Evolutionary conservation across 495 filamentous ascomycete genomes (phyloP).

Genomic region (Lepidopterella palustris): DNA sequence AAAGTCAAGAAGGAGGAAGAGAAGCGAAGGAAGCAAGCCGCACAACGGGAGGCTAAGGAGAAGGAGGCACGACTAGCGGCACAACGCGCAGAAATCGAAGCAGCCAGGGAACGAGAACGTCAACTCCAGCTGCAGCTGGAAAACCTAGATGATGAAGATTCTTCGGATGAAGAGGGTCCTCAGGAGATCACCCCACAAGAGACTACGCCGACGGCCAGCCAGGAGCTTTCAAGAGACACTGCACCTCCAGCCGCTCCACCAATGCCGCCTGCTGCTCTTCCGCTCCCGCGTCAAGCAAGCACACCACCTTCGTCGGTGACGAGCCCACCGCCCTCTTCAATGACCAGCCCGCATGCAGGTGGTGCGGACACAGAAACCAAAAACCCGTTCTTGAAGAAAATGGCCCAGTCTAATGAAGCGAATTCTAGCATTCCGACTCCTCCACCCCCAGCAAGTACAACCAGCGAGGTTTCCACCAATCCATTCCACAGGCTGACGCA

Average conservation of each 20-base stretch:
- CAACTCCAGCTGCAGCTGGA: constrained; percentile 84
- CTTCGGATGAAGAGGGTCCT: constrained; percentile 80
- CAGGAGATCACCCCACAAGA: constrained; percentile 74
- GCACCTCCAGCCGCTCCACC: constrained; percentile 32
- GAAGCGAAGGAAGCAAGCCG: constrained; percentile 82
- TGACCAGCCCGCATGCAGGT: constrained; percentile 45
- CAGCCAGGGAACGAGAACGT: constrained; percentile 77
- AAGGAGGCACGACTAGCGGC: constrained; percentile 79
- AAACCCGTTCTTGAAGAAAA: constrained; percentile 64
- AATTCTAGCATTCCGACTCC: constrained; percentile 23
- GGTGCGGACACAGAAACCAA: constrained; percentile 40
- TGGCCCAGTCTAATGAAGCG: constrained; percentile 44
- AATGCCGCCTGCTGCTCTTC: constrained; percentile 27
- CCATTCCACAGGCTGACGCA: constrained; percentile 89
- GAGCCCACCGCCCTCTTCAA: constrained; percentile 28
- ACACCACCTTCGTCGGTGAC: constrained; percentile 30
- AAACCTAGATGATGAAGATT: constrained; percentile 69
- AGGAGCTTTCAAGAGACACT: constrained; percentile 43
- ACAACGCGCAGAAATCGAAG: constrained; percentile 88
- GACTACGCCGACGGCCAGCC: constrained; percentile 67
- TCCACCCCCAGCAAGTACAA: constrained; percentile 38
- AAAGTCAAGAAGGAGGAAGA: constrained; percentile 98
- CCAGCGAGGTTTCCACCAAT: constrained; percentile 62
- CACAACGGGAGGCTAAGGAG: constrained; percentile 76
- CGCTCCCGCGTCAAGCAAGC: constrained; percentile 21